These are phyloP conservation scores for Rehmannia glutinosa DNA, from an alignment of 257 asterid species.

Conservation along the genomic window DNA sequence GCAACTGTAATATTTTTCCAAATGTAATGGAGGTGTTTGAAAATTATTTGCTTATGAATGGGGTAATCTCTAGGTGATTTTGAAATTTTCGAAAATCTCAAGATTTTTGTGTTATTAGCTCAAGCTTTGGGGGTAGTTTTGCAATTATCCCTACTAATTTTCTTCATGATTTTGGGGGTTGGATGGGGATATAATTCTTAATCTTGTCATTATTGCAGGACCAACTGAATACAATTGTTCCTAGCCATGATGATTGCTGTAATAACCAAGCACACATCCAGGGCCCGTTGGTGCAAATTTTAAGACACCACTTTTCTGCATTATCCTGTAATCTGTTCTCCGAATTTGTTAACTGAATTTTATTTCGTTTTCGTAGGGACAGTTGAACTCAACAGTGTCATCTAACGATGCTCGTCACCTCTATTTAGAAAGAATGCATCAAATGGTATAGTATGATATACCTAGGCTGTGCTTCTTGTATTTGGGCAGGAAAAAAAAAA, in stretches of 20 bases:
- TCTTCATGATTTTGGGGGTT: no score
- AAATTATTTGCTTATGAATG: no score
- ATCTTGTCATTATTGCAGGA: conserved; percentile 1
- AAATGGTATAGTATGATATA: conserved; percentile 10
- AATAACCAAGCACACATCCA: no score
- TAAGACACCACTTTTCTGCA: background rate
- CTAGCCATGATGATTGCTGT: no score
- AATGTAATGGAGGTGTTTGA: no score
- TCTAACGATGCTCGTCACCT: conserved; percentile 7
- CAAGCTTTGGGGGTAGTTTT: no score
- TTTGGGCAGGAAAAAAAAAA: background rate
- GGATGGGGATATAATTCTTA: no score
- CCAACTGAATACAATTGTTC: no score
- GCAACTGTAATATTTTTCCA: conserved; percentile 20
- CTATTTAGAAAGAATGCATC: conserved; percentile 22
- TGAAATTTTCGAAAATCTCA: no score
- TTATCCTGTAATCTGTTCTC: background rate
- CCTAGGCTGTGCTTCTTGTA: background rate
- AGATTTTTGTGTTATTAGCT: no score
- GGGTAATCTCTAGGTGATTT: no score
- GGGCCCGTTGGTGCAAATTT: conserved; percentile 27
- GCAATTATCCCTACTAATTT: no score
- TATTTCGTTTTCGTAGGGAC: conserved; percentile 23
- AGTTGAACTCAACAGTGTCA: conserved; percentile 16
- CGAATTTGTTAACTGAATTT: background rate